Evolutionary conservation across 164 flowering plant genomes (phyloP).

Genomic region (Santalum album): DNA sequence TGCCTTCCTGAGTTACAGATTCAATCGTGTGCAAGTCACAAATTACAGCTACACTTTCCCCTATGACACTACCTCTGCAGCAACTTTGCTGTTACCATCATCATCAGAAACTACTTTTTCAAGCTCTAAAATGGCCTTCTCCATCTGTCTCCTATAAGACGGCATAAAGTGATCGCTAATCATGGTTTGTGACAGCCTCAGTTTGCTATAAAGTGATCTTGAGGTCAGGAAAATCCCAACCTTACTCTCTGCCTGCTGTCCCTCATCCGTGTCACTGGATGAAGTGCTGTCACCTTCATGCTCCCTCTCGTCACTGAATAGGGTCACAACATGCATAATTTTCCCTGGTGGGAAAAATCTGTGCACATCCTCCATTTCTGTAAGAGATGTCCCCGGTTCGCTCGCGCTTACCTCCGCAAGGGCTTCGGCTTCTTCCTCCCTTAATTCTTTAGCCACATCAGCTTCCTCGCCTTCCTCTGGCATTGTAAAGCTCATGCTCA

Average conservation of each 20-base stretch:
- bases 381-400: slow-evolving; percentile 29
- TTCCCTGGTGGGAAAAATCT: slow-evolving; percentile 90
- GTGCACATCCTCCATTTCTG: slow-evolving; percentile 64
- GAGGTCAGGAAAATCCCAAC: slow-evolving; percentile 74
- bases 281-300: slow-evolving; percentile 16
- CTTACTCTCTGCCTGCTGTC: slow-evolving; percentile 22
- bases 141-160: slow-evolving; percentile 75
- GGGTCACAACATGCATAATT: slow-evolving; percentile 72
- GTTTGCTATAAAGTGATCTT: slow-evolving; percentile 66
- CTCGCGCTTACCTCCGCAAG: slow-evolving; percentile 47
- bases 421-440: slow-evolving; percentile 77
- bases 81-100: slow-evolving; percentile 8
- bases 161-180: slow-evolving; percentile 95
- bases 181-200: slow-evolving; percentile 86
- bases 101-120: slow-evolving; percentile 24
- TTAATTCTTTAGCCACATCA: slow-evolving; percentile 47
- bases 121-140: slow-evolving; percentile 54
- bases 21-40: no score
- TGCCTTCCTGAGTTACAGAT: no score
- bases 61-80: slow-evolving; percentile 13
- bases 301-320: slow-evolving; percentile 17
- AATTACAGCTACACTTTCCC: no score
- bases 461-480: slow-evolving; percentile 27
- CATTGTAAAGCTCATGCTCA: slow-evolving; percentile 64
- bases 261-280: slow-evolving; percentile 20